Base-by-base conservation (phyloP, 2,329 filamentous ascomycete genomes). In the Alternaria sp. region DNA sequence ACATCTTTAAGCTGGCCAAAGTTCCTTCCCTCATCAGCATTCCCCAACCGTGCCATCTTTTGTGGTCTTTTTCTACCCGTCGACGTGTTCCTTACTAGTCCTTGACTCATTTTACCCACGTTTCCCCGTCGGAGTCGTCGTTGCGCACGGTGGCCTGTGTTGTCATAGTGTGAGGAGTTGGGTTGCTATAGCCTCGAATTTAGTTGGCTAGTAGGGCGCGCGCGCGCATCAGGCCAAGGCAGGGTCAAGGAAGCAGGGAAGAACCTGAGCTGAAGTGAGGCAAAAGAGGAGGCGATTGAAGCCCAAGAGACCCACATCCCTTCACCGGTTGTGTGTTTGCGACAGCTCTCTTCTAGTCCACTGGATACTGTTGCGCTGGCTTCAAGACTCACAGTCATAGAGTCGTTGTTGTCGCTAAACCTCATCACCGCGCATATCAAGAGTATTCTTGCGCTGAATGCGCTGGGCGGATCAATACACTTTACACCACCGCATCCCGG, bases 11-110 rank as follows among this genome's bases (percentile, higher is more conserved):
- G 53, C 55, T 55, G 55, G 50, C 58, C 51, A 58, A 50, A 55
- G 46, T 59, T 52, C 58, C 60, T 45, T 46, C 54, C 57, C 26
- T 52, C 52, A 30, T 36, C 43, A 26, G 46, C 25, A 26, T 53
- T 58, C 62, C 65, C 66, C 67, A 71, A 66, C 68, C 68, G 69
- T 70, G 67, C 69, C 45, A 63, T 36, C 28, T 36, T 52, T 52
- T 36, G 49, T 52, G 28, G 28, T 23, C 12, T 32, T 43, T 47
- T 21, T 30, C 32, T 54, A 43, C 52, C 53, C 53, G 53, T 56
- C 40, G 43, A 56, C 53, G 53, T 45, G 36, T 46, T 46, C 53
- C 53, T 15, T 56, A 44, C 53, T 43, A 56, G 53, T 56, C 40
- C 15, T 46, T 28, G 26, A 10, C 11, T n/a, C 11, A 45, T 23